Base-by-base conservation (phyloP, 495 filamentous ascomycete species). In the Pseudevernia furfuracea region DNA sequence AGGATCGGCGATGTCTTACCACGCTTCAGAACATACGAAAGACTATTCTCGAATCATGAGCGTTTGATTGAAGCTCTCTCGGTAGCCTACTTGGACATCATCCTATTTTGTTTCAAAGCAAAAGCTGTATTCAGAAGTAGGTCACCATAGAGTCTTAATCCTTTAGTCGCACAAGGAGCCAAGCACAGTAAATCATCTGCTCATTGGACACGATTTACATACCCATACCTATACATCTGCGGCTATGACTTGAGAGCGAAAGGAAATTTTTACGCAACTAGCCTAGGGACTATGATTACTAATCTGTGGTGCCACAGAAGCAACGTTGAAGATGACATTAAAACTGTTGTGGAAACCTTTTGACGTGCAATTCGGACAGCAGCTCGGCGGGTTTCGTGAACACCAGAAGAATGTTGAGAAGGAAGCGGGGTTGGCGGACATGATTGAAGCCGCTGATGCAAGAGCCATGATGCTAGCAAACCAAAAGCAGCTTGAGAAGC, bases 1-100 rank as follows among this genome's bases (percentile, higher is more conserved):
- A 68, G 69, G 34, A 79, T 79, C 58, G 76, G 78, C 0, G 72
- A 77, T 55, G 63, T 76, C 10, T 65, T 79, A 3, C 77, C 77
- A 8, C 66, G 70, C 48, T 75, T 77, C 59, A 64, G 64, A 38
- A 69, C 68, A 9, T 78, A 72, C 58, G 66, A 75, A 55, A 62
- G 25, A 3, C 60, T 75, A 0, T 76, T 75, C 43, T 66, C 70
- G 25, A 71, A 72, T 21, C 71, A 79, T 37, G 65, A 73, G 25
- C 66, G 69, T n/a, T 62, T 79, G 1, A 49, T 72, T 1, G 59
- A 68, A 59, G 71, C 76, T 12, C 49, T 79, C 9, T 73, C 76
- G 1, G 59, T 67, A 14, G 68, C 68, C 8, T 80, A 79, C 64
- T 60, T 78, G 8, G 77, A 80, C 49, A 73, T 79, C 28, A 61